Evolutionary conservation across 345 rosid genomes (phyloP), one percentile per base, ranked within the genome.

Genomic region (Euphorbia lathyris): DNA sequence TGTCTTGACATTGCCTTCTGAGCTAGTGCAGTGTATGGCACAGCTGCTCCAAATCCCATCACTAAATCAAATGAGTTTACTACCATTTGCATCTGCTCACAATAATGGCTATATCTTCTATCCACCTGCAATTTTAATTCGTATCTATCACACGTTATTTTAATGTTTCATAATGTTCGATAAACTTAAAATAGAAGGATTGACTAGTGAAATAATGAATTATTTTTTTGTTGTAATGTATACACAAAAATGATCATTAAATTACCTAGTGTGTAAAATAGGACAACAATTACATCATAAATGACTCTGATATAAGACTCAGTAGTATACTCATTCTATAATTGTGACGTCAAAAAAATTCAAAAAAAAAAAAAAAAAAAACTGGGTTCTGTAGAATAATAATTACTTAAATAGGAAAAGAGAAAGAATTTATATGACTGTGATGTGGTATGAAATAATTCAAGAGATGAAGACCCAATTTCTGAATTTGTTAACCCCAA

Each of bases 1-100:
- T 95, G 97, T 67, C 99, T 77, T 0, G 99, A 95, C 99, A 95
- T 95, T 26, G 99, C 99, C 82, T 95, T 91, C 78, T 91, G 99
- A 9, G 97, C 99, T 3, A 95, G 86, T 6, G 93, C 89, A 0
- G 99, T 95, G 86, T 95, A 95, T 0, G 97, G 97, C 13, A 90
- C 86, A 0, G 97, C 97, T 0, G 97, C 85, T 3, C 97, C 92
- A 14, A 83, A 89, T 8, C 98, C 98, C 97, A 94, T 87, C 65
- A 94, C 93, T 61, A 91, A 74, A 73, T 94, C 98, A 72, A 90
- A 94, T 69, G 97, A 91, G 83, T 91, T 94, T 82, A 91, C 95
- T 27, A 94, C 97, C 97, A 85, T 86, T 71, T 91, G 98, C 97
- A 94, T 94, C 70, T 91, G 97, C 68, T 94, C 97, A 69, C 97